These are phyloP conservation scores for Plasmodium malariae DNA, from an alignment of 169 alveolate genomes.

Conservation along the genomic window DNA sequence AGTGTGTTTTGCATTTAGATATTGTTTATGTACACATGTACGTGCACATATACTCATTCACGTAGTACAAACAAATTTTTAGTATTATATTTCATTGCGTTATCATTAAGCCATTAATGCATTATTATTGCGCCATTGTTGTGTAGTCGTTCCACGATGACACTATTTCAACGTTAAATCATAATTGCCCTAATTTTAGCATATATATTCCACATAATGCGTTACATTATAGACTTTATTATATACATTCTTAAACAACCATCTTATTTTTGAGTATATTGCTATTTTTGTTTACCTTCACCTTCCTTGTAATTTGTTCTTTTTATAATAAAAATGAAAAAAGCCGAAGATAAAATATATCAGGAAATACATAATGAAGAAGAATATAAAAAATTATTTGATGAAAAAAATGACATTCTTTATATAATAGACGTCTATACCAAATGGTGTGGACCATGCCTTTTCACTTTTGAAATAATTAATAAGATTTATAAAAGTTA, in stretches of 20 bases:
- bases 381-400: conserved; percentile 68
- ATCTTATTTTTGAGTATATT: not conserved
- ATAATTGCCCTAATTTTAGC: too few relatives aligned
- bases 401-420: conserved; percentile 63
- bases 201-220: too few relatives aligned
- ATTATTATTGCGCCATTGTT: too few relatives aligned
- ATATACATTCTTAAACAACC: too few relatives aligned
- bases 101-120: too few relatives aligned
- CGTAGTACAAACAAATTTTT: too few relatives aligned
- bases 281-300: not conserved
- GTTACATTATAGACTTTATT: too few relatives aligned
- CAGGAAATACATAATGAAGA: conserved; percentile 64
- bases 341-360: conserved; percentile 48
- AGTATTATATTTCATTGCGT: too few relatives aligned
- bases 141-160: too few relatives aligned
- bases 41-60: not conserved
- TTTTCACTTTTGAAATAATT: conserved; percentile 73
- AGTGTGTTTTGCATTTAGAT: too few relatives aligned
- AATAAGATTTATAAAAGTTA: conserved; percentile 65
- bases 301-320: not conserved
- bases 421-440: conserved; percentile 75
- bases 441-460: conserved; percentile 76
- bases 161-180: too few relatives aligned
- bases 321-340: conserved; percentile 50
- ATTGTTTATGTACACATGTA: not conserved